Base-by-base conservation (phyloP, 768 basidiomycete genomes). In the Boletellus ananas region DNA sequence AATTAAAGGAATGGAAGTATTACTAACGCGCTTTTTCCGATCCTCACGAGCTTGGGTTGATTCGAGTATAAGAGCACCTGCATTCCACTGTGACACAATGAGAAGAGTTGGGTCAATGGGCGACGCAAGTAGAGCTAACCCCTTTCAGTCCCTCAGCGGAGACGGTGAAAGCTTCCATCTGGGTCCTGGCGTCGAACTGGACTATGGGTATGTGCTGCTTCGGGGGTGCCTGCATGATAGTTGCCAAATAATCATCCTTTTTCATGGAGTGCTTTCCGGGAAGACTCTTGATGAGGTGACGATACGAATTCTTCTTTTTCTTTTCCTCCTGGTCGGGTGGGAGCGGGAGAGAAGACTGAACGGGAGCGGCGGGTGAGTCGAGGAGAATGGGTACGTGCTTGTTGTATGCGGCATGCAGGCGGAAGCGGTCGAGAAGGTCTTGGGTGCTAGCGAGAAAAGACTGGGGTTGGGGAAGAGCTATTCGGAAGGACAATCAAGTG, bases 181-280 rank as follows among this genome's bases (percentile, higher is more conserved):
- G 84, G 3, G 86, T 87, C 58, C 73, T 76, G 36, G 62, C 59
- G 65, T 88, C 87, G 59, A 90, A 87, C 13, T 74, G 77, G 29
- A 63, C 63, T 53, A 90, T 85, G 43, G 71, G 69, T 48, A 81
- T 76, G 51, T 78, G 79, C 59, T 88, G 85, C 64, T 89, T 89
- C 51, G 84, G 81, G 5, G 87, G 87, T 11, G 75, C 73, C 57
- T 79, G 74, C 73, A 90, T 86, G 55, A 80, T 80, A 1, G 70
- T 80, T 34, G 74, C 75, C 43, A 90, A 67, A 66, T 80, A 87
- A 51, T 85, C 81, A 58, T 90, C 87, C 65, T 85, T 90, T 72
- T 87, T 88, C 75, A 79, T 74, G 25, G 87, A 85, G 56, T 90
- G 87, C 65, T 89, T 90, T 51, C 87, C 87, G 54, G 86, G 86